Base-by-base conservation (phyloP, 129 eudicot species). In the Pulicaria dysenterica region DNA sequence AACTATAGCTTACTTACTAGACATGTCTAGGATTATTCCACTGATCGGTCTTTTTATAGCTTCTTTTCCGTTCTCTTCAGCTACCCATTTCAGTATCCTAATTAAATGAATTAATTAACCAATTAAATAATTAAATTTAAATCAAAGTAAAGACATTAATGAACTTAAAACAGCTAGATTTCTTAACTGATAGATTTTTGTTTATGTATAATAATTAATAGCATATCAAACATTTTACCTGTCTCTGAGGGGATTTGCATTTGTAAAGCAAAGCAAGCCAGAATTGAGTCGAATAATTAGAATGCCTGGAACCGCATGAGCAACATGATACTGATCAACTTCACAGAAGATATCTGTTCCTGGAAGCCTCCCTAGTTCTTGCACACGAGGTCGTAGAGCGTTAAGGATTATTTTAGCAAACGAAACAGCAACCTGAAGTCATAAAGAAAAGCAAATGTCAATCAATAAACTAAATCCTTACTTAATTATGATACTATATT, bases 261-360 rank as follows among this genome's bases (percentile, higher is more conserved):
- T 94, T 65, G 99, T 85, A 58, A 94, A 94, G 67, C 90, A 94
- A 34, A 92, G 83, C 67, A 85, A 59, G 31, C 97, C 88, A 72
- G 95, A 88, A 47, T 90, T 88, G 31, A 94, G 82, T n/a, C 99
- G 82, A 58, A 90, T 74, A 5, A 86, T 77, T 41, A 94, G 66
- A 58, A 90, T 75, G 6, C 99, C 91, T 11, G 89, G 93, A 72
- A 83, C 77, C 24, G 80, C 79, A 12, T 73, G 71, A 56, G 99
- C 97, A 54, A 80, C 83, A 4, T 96, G 91, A 57, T 90, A 94
- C 57, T 94, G 99, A 16, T 90, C 78, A 37, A 90, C 82, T 74
- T 86, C 86, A 51, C 93, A 67, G 15, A 83, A 94, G 64, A 85
- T 80, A 46, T 79, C 82, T 2, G 93, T 87, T 58, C 96, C 93